These are phyloP conservation scores for Chaetomiaceae sp. DNA, from an alignment of 2,329 filamentous ascomycete species.

Conservation along the genomic window DNA sequence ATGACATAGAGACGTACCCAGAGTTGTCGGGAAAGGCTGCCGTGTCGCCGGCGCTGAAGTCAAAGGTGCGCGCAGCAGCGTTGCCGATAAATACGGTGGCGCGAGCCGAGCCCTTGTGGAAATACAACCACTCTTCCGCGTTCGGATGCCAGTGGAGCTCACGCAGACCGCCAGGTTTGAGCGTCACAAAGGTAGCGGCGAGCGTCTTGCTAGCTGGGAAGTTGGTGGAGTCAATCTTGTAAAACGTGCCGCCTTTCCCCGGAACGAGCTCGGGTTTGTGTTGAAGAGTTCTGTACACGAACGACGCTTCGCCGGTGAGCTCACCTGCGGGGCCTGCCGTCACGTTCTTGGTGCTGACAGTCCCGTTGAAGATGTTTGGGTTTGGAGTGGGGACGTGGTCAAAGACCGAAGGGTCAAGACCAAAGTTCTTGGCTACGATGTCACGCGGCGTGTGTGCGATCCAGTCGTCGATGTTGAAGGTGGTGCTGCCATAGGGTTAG, in stretches of 20 bases:
- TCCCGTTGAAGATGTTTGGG: conserved; percentile 52
- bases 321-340: conserved; percentile 41
- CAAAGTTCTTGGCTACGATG: conserved; percentile 66
- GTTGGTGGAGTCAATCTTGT: conserved; percentile 62
- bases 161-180: conserved; percentile 59
- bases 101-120: conserved; percentile 57
- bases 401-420: conserved; percentile 57
- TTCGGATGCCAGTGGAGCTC: conserved; percentile 70
- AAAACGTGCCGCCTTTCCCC: conserved; percentile 57
- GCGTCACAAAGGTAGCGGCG: conserved; percentile 58
- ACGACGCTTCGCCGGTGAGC: conserved; percentile 55
- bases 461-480: conserved; percentile 70
- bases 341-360: conserved; percentile 10
- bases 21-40: conserved; percentile 64
- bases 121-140: conserved; percentile 52
- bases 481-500: conserved; percentile 44
- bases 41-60: conserved; percentile 64
- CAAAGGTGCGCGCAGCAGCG: conserved; percentile 56
- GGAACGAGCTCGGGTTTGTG: conserved; percentile 54
- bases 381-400: conserved; percentile 52
- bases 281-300: conserved; percentile 56
- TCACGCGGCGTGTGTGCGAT: conserved; percentile 59
- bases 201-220: conserved; percentile 64
- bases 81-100: conserved; percentile 63
- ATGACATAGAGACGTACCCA: conserved; percentile 39